A percentile compares a stretch with the other conserved stretches of the same genome.
Conservation (phyloP, 2,329 filamentous ascomycete species). For the Fusarium sp. region DNA sequence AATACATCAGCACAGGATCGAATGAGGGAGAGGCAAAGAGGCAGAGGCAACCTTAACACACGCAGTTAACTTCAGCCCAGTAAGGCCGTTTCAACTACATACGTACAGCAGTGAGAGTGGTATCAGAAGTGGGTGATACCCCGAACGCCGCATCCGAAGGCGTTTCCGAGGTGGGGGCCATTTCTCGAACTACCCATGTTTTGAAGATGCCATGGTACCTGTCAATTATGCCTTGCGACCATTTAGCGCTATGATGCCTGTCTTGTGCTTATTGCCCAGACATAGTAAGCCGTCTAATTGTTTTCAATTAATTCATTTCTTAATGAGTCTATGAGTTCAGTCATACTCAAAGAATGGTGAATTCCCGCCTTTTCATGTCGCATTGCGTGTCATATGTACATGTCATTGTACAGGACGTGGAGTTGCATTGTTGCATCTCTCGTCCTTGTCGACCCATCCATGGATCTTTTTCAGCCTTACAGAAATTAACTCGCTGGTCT, state of each 20-base stretch:
- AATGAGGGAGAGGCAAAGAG: neutral
- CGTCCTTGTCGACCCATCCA: neutral
- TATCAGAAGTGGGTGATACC: neutral
- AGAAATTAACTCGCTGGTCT: slow-evolving; percentile 5
- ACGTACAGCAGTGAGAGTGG: neutral
- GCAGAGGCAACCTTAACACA: slow-evolving; percentile 35
- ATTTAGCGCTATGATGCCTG: slow-evolving; percentile 2
- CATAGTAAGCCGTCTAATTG: neutral
- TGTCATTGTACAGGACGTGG: neutral
- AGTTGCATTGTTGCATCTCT: neutral
- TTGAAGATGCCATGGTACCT: neutral
- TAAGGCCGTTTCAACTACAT: slow-evolving; percentile 4
- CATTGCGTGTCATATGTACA: neutral
- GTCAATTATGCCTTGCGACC: slow-evolving; percentile 24
- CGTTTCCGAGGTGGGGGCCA: slow-evolving; percentile 23
- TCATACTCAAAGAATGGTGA: neutral
- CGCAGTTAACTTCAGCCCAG: slow-evolving; percentile 7
- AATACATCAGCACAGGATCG: slow-evolving; percentile 6
- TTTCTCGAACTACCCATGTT: slow-evolving; percentile 19
- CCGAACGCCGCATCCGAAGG: neutral
- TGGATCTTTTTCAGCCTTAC: slow-evolving; percentile 24
- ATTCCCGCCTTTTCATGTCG: neutral
- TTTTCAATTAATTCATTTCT: neutral
- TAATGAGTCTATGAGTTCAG: neutral
- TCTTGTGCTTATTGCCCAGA: slow-evolving; percentile 2